These are phyloP conservation scores for Linderniella brevidens DNA, from an alignment of 257 asterid genomes.

Conservation along the genomic window DNA sequence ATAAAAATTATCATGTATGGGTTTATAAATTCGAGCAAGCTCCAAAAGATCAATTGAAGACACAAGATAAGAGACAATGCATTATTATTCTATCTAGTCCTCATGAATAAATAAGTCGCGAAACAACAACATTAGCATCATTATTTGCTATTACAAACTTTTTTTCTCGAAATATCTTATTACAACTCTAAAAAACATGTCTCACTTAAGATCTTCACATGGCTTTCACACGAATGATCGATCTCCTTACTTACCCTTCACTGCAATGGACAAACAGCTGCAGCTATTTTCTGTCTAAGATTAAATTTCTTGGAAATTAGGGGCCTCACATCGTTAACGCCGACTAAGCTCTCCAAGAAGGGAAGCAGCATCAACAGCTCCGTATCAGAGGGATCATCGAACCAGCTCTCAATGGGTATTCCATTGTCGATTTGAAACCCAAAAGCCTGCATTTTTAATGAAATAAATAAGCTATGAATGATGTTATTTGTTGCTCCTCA, in stretches of 20 bases:
- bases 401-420: constrained; percentile 97
- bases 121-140: too few species aligned
- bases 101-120: too few species aligned
- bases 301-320: constrained; percentile 53
- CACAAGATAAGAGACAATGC: too few species aligned
- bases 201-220: too few species aligned
- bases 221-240: neutral
- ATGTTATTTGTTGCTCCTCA: too few species aligned
- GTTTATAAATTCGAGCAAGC: too few species aligned
- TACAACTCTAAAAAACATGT: too few species aligned
- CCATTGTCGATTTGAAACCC: constrained; percentile 99
- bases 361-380: constrained; percentile 65
- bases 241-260: constrained; percentile 18
- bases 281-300: constrained; percentile 54
- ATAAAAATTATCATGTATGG: too few species aligned
- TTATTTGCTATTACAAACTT: too few species aligned
- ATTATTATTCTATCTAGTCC: too few species aligned
- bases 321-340: constrained; percentile 76
- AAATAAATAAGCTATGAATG: neutral
- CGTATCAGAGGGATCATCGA: constrained; percentile 54
- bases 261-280: constrained; percentile 46
- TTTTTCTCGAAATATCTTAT: too few species aligned
- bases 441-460: constrained; percentile 44
- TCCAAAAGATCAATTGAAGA: too few species aligned
- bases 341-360: constrained; percentile 71